Evolutionary conservation across 257 asterid genomes (phyloP).

Genomic region (Scutellaria galericulata): DNA sequence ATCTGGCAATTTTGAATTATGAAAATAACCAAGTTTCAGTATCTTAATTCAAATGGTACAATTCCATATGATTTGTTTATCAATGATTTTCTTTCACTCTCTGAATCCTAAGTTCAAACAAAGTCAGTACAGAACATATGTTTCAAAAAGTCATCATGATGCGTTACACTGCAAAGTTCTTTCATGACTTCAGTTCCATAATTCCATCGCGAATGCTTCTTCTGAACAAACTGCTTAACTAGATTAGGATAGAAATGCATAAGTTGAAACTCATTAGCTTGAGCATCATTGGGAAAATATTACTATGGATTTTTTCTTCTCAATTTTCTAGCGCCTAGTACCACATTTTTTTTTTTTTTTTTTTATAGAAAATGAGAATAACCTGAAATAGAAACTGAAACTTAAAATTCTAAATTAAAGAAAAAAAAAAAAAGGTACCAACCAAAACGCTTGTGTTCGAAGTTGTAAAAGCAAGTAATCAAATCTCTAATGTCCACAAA

Average conservation of each 20-base stretch:
- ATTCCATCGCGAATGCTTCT: background rate
- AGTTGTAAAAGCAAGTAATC: background rate
- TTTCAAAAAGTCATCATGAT: constrained; percentile 5
- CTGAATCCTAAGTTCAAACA: background rate
- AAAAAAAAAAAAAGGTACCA: background rate
- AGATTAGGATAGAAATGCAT: background rate
- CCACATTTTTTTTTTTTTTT: background rate
- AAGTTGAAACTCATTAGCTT: background rate
- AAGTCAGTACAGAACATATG: background rate
- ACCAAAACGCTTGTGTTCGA: background rate
- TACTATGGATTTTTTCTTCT: background rate
- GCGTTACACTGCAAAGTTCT: background rate
- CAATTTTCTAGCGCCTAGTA: constrained; percentile 10
- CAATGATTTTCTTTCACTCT: constrained; percentile 1
- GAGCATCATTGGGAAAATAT: background rate
- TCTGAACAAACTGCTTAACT: background rate
- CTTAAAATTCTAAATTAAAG: background rate
- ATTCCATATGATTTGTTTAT: background rate
- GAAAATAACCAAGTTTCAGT: background rate
- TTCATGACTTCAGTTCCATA: background rate
- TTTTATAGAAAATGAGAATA: background rate
- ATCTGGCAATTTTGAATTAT: background rate
- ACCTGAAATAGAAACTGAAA: background rate
- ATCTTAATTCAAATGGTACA: constrained; percentile 14
- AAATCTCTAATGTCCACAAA: constrained; percentile 21